Evolutionary conservation across 805 yeast species (phyloP).

Genomic region (Ogataea angusta): DNA sequence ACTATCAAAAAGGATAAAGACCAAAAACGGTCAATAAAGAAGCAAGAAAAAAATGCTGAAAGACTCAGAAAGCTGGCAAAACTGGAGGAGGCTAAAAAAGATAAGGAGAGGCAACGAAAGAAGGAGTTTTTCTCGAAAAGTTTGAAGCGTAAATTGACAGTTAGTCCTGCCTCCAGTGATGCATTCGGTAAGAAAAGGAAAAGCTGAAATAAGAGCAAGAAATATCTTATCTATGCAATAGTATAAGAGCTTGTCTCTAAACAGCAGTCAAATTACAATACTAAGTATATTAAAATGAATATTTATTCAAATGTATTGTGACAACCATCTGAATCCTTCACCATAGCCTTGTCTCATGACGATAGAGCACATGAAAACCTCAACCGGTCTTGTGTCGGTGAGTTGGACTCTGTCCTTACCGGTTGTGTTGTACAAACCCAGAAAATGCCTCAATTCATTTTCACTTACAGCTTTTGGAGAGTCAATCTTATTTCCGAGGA

Average conservation of each 20-base stretch:
- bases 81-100: slow-evolving; percentile 62
- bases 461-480: slow-evolving; percentile 92
- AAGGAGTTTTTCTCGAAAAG: slow-evolving; percentile 79
- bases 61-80: slow-evolving; percentile 75
- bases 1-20: slow-evolving; percentile 87
- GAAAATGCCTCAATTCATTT: slow-evolving; percentile 85
- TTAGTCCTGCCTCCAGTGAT: slow-evolving; percentile 23
- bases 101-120: slow-evolving; percentile 80
- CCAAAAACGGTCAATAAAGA: slow-evolving; percentile 67
- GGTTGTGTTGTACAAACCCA: slow-evolving; percentile 84
- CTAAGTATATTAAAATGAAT: too few species aligned
- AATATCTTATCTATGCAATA: too few species aligned
- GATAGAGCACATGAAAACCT: slow-evolving; percentile 95
- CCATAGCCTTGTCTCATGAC: slow-evolving; percentile 99
- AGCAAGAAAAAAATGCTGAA: slow-evolving; percentile 70
- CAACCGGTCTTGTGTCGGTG: slow-evolving; percentile 83
- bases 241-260: too few species aligned
- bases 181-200: slow-evolving; percentile 20
- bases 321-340: slow-evolving; percentile 97
- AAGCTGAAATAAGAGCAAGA: too few species aligned
- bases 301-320: slow-evolving; percentile 70
- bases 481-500: slow-evolving; percentile 96
- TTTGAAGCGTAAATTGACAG: slow-evolving; percentile 51
- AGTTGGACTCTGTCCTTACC: slow-evolving; percentile 77
- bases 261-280: too few species aligned